phyloP scores from a whole-genome alignment of 176 grass and related monocot species.

The Stipa capillata region DNA sequence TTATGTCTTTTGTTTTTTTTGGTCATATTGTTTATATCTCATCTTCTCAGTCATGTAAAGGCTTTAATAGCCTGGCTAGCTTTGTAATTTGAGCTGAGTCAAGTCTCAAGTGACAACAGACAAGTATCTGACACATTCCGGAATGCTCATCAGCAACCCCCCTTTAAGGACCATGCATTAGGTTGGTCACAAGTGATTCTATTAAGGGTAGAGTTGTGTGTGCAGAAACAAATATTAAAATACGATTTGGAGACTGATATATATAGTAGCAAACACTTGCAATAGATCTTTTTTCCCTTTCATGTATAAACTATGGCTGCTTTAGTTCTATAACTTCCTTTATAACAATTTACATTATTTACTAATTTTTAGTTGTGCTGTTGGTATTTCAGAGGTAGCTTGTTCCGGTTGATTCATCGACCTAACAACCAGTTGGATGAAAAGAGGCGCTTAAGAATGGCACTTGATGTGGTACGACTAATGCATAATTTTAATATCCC shows the following conservation, averaged over 20 bases:
- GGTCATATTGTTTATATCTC: not conserved
- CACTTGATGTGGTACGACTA: conserved; percentile 89
- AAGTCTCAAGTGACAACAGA: not conserved
- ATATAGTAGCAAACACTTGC: not conserved
- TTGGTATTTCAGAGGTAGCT: conserved; percentile 71
- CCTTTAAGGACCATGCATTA: conserved; percentile 6
- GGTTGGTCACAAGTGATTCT: not conserved
- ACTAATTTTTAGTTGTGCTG: conserved; percentile 22
- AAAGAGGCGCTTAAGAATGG: conserved; percentile 79
- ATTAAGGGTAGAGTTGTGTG: not conserved
- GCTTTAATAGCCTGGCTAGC: not conserved
- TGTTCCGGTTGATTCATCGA: conserved; percentile 91
- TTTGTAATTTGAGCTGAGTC: not conserved
- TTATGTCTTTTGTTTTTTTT: not conserved
- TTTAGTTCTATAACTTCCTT: conserved; percentile 30
- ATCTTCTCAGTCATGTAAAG: not conserved
- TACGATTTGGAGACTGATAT: not conserved
- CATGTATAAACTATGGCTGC: not conserved
- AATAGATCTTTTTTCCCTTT: conserved; percentile 4
- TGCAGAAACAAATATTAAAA: not conserved
- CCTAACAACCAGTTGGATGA: conserved; percentile 93
- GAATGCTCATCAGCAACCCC: not conserved
- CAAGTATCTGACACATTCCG: not conserved
- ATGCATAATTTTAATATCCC: conserved; percentile 7
- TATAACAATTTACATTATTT: not conserved